These are phyloP conservation scores for Ophiostoma novo-ulmi DNA, from an alignment of 2,329 filamentous ascomycete species.

Conservation along the genomic window DNA sequence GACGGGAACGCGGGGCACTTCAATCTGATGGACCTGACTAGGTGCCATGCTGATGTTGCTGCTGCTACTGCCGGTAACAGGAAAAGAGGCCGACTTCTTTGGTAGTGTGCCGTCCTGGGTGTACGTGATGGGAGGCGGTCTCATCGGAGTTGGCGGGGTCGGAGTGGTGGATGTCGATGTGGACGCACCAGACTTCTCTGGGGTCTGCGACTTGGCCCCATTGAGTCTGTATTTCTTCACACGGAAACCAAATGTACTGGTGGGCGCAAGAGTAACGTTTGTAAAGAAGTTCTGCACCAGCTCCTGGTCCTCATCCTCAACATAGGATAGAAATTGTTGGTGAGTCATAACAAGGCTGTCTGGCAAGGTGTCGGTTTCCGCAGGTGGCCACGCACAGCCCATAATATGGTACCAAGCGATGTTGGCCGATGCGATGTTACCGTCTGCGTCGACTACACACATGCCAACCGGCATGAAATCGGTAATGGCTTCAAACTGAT, in stretches of 20 bases:
- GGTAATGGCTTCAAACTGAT: slow-evolving; percentile 64
- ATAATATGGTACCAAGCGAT: slow-evolving; percentile 57
- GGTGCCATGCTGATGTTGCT: neutral
- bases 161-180: neutral
- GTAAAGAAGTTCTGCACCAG: slow-evolving; percentile 41
- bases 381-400: slow-evolving; percentile 35
- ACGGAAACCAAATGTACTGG: slow-evolving; percentile 46
- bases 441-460: slow-evolving; percentile 61
- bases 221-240: slow-evolving; percentile 33
- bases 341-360: slow-evolving; percentile 14
- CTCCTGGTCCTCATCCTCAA: slow-evolving; percentile 44
- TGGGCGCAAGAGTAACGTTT: slow-evolving; percentile 38
- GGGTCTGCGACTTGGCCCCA: slow-evolving; percentile 26
- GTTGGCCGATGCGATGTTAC: slow-evolving; percentile 65
- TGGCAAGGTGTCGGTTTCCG: slow-evolving; percentile 20
- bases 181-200: neutral
- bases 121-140: neutral
- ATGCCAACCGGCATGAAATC: slow-evolving; percentile 71
- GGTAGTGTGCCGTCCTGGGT: slow-evolving; percentile 32
- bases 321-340: slow-evolving; percentile 39
- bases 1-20: neutral
- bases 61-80: neutral
- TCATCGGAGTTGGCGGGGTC: neutral
- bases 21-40: neutral
- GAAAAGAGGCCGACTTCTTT: slow-evolving; percentile 34